Conservation (phyloP, 192 early-diverging fungal genomes). For the Funneliformis mosseae region DNA sequence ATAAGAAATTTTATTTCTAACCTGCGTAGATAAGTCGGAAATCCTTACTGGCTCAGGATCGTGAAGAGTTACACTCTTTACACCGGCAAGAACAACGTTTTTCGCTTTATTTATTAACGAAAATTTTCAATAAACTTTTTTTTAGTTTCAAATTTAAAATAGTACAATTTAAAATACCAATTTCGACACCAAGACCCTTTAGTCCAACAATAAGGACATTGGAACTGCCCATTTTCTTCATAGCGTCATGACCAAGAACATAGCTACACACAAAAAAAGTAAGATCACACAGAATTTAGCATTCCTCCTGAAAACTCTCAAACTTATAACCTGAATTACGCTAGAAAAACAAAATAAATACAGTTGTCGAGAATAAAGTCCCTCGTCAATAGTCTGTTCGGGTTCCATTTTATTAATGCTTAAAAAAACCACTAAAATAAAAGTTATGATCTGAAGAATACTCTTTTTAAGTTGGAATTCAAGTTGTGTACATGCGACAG, state of each 20-base stretch:
- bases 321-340: neutral
- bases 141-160: neutral
- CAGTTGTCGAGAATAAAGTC: conserved; percentile 98
- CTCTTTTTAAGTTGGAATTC: no score
- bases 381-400: conserved; percentile 81
- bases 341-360: conserved; percentile 58
- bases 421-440: no score
- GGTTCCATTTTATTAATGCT: conserved; percentile 40
- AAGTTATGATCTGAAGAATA: no score
- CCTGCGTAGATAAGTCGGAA: conserved; percentile 88
- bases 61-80: conserved; percentile 97
- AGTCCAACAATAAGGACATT: conserved; percentile 96
- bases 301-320: neutral
- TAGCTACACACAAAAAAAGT: conserved; percentile 59
- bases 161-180: conserved; percentile 62
- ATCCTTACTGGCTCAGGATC: conserved; percentile 78
- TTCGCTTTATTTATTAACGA: conserved; percentile 66
- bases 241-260: conserved; percentile 91
- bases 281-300: neutral
- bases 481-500: no score
- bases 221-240: conserved; percentile 96
- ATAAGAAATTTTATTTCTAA: conserved; percentile 36
- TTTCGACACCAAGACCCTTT: conserved; percentile 96
- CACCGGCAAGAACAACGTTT: conserved; percentile 97
- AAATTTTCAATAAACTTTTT: neutral